Evolutionary conservation across 345 rosid genomes (phyloP).

Genomic region (Rhizophora apiculata): DNA sequence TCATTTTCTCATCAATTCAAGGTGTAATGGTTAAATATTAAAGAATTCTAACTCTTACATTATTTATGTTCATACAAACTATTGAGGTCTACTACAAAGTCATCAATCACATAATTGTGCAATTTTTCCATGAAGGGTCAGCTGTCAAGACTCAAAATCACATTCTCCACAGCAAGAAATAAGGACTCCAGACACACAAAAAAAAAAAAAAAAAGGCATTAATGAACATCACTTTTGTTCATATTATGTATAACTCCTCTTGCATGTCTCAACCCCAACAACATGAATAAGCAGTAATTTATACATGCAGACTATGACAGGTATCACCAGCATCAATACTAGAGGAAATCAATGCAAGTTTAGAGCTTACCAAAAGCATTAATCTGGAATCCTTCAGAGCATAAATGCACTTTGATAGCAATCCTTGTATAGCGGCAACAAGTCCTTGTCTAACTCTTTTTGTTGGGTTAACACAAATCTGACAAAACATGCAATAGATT

Average conservation of each 20-base stretch:
- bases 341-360: neutral
- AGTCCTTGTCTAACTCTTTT: slow-evolving; percentile 62
- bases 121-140: no score
- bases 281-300: neutral
- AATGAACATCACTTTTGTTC: neutral
- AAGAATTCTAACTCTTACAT: no score
- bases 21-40: no score
- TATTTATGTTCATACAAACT: no score
- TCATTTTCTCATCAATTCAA: no score
- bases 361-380: slow-evolving; percentile 70
- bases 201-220: neutral
- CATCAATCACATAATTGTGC: no score
- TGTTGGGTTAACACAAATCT: slow-evolving; percentile 82
- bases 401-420: slow-evolving; percentile 56
- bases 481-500: slow-evolving; percentile 22
- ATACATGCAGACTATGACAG: neutral
- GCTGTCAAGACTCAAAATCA: no score
- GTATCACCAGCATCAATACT: neutral
- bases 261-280: neutral
- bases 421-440: slow-evolving; percentile 64
- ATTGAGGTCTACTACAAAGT: no score
- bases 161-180: neutral
- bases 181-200: neutral
- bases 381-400: slow-evolving; percentile 61
- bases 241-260: neutral